These are phyloP conservation scores for Ceratocystis albifundus DNA, from an alignment of 2,329 filamentous ascomycete species.

Conservation along the genomic window DNA sequence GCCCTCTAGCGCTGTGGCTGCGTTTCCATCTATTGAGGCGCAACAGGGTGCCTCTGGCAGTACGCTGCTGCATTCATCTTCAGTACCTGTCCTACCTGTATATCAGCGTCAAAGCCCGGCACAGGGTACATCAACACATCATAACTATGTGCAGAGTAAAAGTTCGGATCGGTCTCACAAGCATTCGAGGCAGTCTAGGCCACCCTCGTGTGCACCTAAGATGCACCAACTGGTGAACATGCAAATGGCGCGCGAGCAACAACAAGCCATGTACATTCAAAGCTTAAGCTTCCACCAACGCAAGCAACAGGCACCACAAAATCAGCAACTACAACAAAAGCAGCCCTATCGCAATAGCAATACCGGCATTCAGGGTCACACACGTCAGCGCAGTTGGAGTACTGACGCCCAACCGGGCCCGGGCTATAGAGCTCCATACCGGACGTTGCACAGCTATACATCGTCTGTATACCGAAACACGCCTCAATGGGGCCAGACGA, in stretches of 20 bases:
- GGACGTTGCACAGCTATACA: slow-evolving; percentile 48
- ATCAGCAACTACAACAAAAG: background rate
- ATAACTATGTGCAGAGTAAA: slow-evolving; percentile 24
- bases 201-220: slow-evolving; percentile 16
- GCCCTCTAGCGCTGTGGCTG: background rate
- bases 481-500: slow-evolving; percentile 43
- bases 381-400: slow-evolving; percentile 33
- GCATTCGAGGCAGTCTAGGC: background rate
- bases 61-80: background rate
- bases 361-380: slow-evolving; percentile 25
- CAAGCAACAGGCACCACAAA: slow-evolving; percentile 19
- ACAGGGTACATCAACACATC: slow-evolving; percentile 23
- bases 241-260: background rate
- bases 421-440: slow-evolving; percentile 33
- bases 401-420: slow-evolving; percentile 25
- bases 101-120: slow-evolving; percentile 24
- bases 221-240: slow-evolving; percentile 26
- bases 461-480: slow-evolving; percentile 44
- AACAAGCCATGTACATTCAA: slow-evolving; percentile 18
- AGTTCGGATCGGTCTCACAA: slow-evolving; percentile 8
- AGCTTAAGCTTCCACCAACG: slow-evolving; percentile 17
- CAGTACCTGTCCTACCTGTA: slow-evolving; percentile 8
- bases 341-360: slow-evolving; percentile 12
- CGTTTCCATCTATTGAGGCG: slow-evolving; percentile 20
- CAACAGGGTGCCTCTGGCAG: background rate